Evolutionary conservation across 352 stramenopile genomes (phyloP).

Genomic region (Pythium graminicola): DNA sequence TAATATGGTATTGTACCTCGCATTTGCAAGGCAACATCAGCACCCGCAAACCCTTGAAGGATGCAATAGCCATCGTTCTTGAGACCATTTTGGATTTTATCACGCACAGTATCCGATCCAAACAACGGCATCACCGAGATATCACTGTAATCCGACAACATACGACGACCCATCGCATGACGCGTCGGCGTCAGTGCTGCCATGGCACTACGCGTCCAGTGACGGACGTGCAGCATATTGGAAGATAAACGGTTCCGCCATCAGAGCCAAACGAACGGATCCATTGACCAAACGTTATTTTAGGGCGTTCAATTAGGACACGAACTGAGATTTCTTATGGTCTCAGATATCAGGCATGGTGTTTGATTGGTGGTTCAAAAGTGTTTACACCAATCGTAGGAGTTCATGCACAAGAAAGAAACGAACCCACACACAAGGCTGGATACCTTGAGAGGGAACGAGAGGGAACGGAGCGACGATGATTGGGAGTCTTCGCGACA

Average conservation of each 20-base stretch:
- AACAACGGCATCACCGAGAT: slow-evolving; percentile 45
- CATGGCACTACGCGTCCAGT: not conserved
- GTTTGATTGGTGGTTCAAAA: too few relatives aligned
- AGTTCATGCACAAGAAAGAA: too few relatives aligned
- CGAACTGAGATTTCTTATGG: too few relatives aligned
- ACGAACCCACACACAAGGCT: too few relatives aligned
- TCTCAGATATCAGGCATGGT: too few relatives aligned
- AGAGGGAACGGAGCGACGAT: not conserved
- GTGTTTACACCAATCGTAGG: not conserved
- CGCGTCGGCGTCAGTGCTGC: not conserved
- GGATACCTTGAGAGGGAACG: too few relatives aligned
- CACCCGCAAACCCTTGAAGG: slow-evolving; percentile 34
- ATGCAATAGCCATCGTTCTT: slow-evolving; percentile 36
- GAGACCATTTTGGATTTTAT: slow-evolving; percentile 34
- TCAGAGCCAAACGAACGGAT: too few relatives aligned
- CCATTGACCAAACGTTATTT: not conserved
- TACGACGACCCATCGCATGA: not conserved
- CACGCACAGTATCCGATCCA: slow-evolving; percentile 26
- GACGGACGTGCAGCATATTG: not conserved
- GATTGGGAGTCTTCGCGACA: not conserved
- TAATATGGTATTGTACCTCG: slow-evolving; percentile 16
- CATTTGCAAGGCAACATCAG: slow-evolving; percentile 34
- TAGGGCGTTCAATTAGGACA: slow-evolving; percentile 6
- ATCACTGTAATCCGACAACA: slow-evolving; percentile 23
- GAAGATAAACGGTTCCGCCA: not conserved